A percentile compares a stretch with the other conserved stretches of the same genome.
These are phyloP conservation scores for Xerocomus minutiporus DNA, from an alignment of 1,284 basidiomycete species.

Conservation along the genomic window DNA sequence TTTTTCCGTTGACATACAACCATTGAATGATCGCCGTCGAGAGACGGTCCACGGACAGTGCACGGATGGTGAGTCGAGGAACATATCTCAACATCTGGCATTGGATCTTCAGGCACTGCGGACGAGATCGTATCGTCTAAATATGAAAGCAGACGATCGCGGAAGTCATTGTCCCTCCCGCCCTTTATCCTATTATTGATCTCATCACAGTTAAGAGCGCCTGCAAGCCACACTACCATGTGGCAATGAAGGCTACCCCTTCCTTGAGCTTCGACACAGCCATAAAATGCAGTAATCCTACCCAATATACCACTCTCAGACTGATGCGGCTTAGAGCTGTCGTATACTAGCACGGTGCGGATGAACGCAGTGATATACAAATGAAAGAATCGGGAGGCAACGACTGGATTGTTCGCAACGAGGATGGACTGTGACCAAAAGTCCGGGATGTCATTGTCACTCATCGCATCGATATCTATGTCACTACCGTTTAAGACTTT, in stretches of 20 bases:
- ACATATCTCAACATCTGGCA: background rate
- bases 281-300: background rate
- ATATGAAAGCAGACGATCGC: background rate
- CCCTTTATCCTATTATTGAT: background rate
- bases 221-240: background rate
- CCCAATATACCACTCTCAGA: background rate
- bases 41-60: background rate
- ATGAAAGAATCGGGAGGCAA: background rate
- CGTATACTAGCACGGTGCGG: background rate
- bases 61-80: background rate
- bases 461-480: background rate
- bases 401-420: background rate
- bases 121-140: background rate
- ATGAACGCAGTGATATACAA: background rate
- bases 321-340: background rate
- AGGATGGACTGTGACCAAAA: background rate
- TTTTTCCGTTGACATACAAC: background rate
- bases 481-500: background rate
- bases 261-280: background rate
- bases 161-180: background rate
- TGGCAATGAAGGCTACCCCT: background rate
- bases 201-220: background rate
- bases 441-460: background rate
- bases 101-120: background rate
- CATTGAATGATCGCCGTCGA: background rate